phyloP scores from a whole-genome alignment of 176 grass and related monocot species.

The Paspalum notatum region DNA sequence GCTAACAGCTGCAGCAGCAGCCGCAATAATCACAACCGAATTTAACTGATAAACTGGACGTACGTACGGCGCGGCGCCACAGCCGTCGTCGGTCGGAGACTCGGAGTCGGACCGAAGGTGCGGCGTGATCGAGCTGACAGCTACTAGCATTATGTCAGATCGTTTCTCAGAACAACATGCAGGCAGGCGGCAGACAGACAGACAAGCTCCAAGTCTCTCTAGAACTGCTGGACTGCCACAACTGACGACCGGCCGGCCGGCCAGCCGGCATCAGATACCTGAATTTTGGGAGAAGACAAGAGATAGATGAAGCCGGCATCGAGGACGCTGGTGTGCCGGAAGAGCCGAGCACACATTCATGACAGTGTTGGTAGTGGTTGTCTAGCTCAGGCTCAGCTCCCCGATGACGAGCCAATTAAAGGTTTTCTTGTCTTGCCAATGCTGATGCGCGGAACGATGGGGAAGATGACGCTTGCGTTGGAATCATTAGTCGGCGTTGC shows the following conservation, averaged over 20 bases:
- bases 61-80: too few relatives aligned
- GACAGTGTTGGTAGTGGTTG: neutral
- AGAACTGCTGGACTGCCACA: neutral
- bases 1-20: too few relatives aligned
- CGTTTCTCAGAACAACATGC: neutral
- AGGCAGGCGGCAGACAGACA: neutral
- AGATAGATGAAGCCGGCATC: neutral
- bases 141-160: neutral
- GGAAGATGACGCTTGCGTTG: slow-evolving; percentile 1
- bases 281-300: slow-evolving; percentile 15
- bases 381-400: neutral
- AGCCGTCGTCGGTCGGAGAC: too few relatives aligned
- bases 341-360: slow-evolving; percentile 22
- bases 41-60: too few relatives aligned
- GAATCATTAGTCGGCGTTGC: slow-evolving; percentile 38
- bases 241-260: neutral
- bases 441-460: neutral
- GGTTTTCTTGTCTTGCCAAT: neutral
- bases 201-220: neutral
- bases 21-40: too few relatives aligned
- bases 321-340: neutral
- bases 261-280: slow-evolving; percentile 2
- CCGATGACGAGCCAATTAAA: too few relatives aligned
- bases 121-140: neutral
- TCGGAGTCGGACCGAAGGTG: too few relatives aligned